Evolutionary conservation across 768 basidiomycete genomes (phyloP).

Genomic region (Termitomyces sp.): DNA sequence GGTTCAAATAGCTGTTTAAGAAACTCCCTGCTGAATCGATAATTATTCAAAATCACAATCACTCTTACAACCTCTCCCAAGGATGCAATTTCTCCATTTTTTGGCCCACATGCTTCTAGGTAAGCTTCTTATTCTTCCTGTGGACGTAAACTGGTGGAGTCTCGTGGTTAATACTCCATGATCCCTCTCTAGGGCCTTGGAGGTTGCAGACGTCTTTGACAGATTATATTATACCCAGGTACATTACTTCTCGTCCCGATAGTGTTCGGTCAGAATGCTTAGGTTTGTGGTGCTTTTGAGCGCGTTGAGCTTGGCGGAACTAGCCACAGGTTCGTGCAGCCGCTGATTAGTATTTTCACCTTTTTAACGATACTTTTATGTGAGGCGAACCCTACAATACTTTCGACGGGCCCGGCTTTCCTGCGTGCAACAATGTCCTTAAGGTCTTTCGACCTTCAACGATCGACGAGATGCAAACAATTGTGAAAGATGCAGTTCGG

Average conservation of each 20-base stretch:
- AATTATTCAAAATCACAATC: not conserved
- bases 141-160: not conserved
- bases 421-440: slow-evolving; percentile 26
- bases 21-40: not conserved
- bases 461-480: slow-evolving; percentile 23
- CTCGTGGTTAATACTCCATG: not conserved
- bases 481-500: slow-evolving; percentile 26
- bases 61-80: not conserved
- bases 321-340: not conserved
- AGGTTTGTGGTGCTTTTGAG: not conserved
- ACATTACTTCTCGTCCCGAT: not conserved
- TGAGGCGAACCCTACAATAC: slow-evolving; percentile 25
- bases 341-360: too few species aligned
- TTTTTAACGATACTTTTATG: not conserved
- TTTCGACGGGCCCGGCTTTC: slow-evolving; percentile 29
- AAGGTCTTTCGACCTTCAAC: slow-evolving; percentile 25
- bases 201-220: not conserved
- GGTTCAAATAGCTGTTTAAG: not conserved
- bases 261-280: not conserved
- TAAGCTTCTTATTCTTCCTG: not conserved
- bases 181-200: not conserved
- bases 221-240: not conserved
- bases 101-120: not conserved
- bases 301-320: not conserved
- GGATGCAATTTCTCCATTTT: not conserved